Evolutionary conservation across 2,329 filamentous ascomycete genomes (phyloP).

Genomic region (Colletotrichum tamarilloi): DNA sequence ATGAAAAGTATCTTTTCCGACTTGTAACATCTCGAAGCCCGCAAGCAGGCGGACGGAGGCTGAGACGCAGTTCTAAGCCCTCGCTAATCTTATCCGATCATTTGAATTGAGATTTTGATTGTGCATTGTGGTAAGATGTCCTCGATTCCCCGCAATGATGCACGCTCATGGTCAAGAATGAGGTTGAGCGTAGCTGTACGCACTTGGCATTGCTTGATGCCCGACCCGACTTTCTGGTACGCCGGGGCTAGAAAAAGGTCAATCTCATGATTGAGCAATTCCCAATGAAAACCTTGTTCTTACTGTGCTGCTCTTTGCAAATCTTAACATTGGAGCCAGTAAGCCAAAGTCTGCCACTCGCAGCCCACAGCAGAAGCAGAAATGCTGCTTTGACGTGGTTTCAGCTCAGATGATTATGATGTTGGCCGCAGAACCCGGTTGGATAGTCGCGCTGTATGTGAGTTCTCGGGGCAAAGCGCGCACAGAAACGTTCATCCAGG

Average conservation of each 20-base stretch:
- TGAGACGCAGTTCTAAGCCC: background rate
- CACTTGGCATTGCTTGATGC: background rate
- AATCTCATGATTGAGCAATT: background rate
- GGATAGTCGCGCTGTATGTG: background rate
- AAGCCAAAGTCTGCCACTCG: background rate
- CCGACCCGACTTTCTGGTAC: background rate
- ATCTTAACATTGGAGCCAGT: background rate
- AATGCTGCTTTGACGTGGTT: slow-evolving; percentile 11
- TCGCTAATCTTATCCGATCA: background rate
- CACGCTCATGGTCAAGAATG: background rate
- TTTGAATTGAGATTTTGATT: background rate
- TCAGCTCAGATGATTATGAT: background rate
- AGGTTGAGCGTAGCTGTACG: background rate
- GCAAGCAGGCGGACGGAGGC: background rate
- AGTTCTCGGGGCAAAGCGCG: background rate
- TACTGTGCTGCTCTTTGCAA: background rate
- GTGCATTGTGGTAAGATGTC: background rate
- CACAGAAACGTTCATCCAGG: background rate
- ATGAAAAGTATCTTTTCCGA: background rate
- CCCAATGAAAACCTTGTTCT: background rate
- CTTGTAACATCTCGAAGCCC: background rate
- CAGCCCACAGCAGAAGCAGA: background rate
- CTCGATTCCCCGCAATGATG: background rate
- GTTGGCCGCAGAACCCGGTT: background rate
- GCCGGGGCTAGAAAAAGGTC: background rate